Evolutionary conservation across 2,329 filamentous ascomycete genomes (phyloP), one percentile per base, ranked within the genome.

Genomic region (Fusarium sp.): DNA sequence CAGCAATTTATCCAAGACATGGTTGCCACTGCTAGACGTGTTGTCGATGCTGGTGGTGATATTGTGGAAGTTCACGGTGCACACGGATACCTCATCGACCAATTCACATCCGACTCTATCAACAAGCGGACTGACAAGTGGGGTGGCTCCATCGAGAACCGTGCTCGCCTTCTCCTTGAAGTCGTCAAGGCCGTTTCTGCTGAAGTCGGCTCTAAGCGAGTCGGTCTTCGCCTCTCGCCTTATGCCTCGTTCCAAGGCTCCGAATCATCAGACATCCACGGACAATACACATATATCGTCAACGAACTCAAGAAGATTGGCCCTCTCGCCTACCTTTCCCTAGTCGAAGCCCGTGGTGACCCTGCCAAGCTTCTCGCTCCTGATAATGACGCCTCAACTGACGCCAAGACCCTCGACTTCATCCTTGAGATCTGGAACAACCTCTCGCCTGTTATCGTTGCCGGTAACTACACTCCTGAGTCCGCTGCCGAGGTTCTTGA

Each of bases 61-160:
- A 48, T 48, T 1, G 57, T 69, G 8, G 66, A 69, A 46, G 47
- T 69, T 2, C 66, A 69, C 8, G 66, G 48, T 0, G 84, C 85
- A 5, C 86, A 88, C 49, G 86, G 86, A 1, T 90, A 89, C 69
- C 76, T 91, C 3, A 78, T 88, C 9, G 72, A 88, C 54, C 87
- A 89, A 46, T 91, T 90, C 76, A 80, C 86, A 3, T 85, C 80
- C 0, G 73, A 77, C 46, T 65, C 65, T 0, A 59, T 76, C 9
- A 78, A 78, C 43, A 76, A 79, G 53, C 79, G 86, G 25, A 87
- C 83, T 2, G 86, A 89, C 72, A 73, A 79, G 41, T 89, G 88
- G 74, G 87, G 87, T 10, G 86, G 87, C 1, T 82, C 79, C 27
- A 80, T 88, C 38, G 83, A 86, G 71, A 88, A 88, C 69, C 80